Evolutionary conservation across 768 basidiomycete species (phyloP).

Genomic region (Leccinum imitatum): DNA sequence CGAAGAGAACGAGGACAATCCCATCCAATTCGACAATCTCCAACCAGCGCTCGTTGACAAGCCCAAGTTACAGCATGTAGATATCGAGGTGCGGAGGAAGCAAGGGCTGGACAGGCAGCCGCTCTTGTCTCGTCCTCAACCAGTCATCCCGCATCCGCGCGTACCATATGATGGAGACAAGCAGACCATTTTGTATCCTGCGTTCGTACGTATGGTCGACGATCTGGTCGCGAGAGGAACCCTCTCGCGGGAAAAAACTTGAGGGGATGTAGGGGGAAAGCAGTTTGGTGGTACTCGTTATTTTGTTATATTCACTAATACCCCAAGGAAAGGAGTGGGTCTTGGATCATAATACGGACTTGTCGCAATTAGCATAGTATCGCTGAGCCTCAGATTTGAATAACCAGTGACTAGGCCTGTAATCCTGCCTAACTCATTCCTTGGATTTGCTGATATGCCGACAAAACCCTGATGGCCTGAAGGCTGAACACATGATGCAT

Average conservation of each 20-base stretch:
- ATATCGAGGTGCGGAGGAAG: conserved; percentile 17
- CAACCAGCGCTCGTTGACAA: not conserved
- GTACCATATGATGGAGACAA: conserved; percentile 9
- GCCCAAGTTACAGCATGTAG: not conserved
- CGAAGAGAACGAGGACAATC: conserved; percentile 13
- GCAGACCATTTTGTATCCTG: conserved; percentile 22
- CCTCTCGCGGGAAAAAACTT: conserved; percentile 4
- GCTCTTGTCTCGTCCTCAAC: conserved; percentile 27
- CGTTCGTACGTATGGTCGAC: conserved; percentile 27
- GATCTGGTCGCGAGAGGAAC: conserved; percentile 18
- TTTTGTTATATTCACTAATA: conserved; percentile 3
- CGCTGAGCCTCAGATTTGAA: not conserved
- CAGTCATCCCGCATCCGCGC: conserved; percentile 15
- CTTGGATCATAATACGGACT: not conserved
- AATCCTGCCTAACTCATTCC: not conserved
- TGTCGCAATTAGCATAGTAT: not conserved
- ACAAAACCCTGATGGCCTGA: not conserved
- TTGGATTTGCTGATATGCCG: too few species aligned
- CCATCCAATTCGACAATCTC: conserved; percentile 27
- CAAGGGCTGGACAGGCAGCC: not conserved
- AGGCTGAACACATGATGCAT: not conserved
- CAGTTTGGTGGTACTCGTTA: not conserved
- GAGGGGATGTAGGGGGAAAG: not conserved
- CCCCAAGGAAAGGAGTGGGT: not conserved
- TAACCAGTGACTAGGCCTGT: not conserved